Base-by-base conservation (phyloP, 441 rosid genomes). In the Biscutella laevigata region DNA sequence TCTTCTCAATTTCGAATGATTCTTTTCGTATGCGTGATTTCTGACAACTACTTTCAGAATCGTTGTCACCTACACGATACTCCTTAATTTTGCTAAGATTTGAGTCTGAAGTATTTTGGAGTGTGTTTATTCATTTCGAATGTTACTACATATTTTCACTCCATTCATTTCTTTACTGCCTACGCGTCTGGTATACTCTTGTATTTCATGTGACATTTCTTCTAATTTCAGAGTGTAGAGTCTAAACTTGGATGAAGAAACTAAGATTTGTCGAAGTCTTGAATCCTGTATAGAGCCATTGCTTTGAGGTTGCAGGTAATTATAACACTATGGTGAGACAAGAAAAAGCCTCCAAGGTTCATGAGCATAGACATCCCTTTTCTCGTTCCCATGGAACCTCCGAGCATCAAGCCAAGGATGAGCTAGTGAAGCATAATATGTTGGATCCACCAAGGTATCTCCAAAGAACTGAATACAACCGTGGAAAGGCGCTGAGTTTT, bases 371-470 rank as follows among this genome's bases (percentile, higher is more conserved):
- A 17, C 60, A 20, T 35, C 57, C 46, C 4, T 65, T 46, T n/a
- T 53, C 47, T 41, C 69, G 53, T 15, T 67, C 62, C 38, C 63
- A 35, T 24, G 56, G 46, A 25, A 56, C 43, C 38, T 40, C 53
- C 28, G 74, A 67, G 61, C 61, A 52, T 59, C 71, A 56, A 34
- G 80, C 39, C 13, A 71, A 72, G 37, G 89, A 80, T 60, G 92
- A 86, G 80, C 70, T 76, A 15, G 77, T 84, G 38, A 87, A 49
- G 70, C 64, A 77, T 20, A 57, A 63, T 55, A 84, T 86, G 92
- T 80, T 85, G 11, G 70, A 75, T 61, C 74, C 86, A 56, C 95
- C 98, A 2, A 74, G 62, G 29, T 90, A 77, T 74, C 86, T 83
- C 15, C 76, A 71, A 72, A 82, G 70, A 10, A 37, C 50, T 36